phyloP scores from a whole-genome alignment of 345 rosid species.

The Gossypium mustelinum region DNA sequence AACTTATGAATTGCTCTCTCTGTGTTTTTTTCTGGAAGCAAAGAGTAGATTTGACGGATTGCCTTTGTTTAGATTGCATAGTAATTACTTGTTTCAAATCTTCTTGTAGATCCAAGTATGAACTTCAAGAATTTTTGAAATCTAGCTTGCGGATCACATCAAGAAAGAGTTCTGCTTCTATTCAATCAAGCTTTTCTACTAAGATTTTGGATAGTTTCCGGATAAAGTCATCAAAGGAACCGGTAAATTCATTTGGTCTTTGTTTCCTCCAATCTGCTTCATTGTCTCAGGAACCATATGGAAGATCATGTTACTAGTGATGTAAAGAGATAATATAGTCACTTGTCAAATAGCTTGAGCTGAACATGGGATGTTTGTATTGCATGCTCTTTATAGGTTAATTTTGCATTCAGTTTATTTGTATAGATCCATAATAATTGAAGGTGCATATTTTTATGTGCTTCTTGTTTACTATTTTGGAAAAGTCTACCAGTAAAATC shows the following conservation, averaged over 20 bases:
- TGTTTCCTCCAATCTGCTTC: neutral
- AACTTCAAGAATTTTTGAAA: conserved; percentile 89
- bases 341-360: too few relatives aligned
- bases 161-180: conserved; percentile 38
- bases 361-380: neutral
- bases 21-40: neutral
- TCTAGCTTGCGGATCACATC: conserved; percentile 89
- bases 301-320: neutral
- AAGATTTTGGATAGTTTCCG: conserved; percentile 66
- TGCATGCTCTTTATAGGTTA: neutral
- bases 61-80: conserved; percentile 7
- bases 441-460: too few relatives aligned
- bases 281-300: neutral
- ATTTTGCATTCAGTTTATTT: neutral
- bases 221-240: conserved; percentile 43
- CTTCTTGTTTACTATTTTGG: neutral
- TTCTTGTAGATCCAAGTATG: conserved; percentile 77
- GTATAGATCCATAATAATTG: too few relatives aligned
- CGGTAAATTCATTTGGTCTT: conserved; percentile 34
- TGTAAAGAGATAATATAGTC: neutral
- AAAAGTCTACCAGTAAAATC: neutral
- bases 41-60: neutral
- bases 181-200: conserved; percentile 53
- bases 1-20: neutral
- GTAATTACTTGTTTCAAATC: conserved; percentile 20